These are phyloP conservation scores for Conticribra weissflogii DNA, from an alignment of 108 stramenopile genomes.

Conservation along the genomic window DNA sequence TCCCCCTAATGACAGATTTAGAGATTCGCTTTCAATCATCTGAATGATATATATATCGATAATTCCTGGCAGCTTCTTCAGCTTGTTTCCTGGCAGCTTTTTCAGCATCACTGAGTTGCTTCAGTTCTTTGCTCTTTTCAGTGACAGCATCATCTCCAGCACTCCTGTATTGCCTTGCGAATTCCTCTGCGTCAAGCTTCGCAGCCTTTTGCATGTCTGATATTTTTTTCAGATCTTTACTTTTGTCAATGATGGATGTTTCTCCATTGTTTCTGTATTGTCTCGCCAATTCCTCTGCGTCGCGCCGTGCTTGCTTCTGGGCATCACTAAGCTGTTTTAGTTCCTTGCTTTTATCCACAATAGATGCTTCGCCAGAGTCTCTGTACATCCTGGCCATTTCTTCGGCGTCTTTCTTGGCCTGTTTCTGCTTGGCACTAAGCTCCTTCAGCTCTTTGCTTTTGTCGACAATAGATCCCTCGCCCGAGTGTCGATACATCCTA, in stretches of 20 bases:
- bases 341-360: neutral
- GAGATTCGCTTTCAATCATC: too few relatives aligned
- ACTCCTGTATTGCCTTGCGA: neutral
- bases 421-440: neutral
- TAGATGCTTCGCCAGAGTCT: neutral
- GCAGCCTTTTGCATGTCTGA: neutral
- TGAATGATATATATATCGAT: neutral
- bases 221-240: neutral
- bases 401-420: neutral
- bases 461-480: neutral
- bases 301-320: constrained; percentile 1
- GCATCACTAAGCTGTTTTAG: neutral
- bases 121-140: neutral
- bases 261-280: neutral
- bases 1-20: too few relatives aligned
- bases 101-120: neutral
- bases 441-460: constrained; percentile 3
- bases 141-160: neutral
- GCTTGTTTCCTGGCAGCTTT: neutral
- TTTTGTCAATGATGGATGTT: neutral
- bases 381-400: neutral
- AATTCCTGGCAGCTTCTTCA: neutral
- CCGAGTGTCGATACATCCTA: neutral
- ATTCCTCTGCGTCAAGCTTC: neutral
- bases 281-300: constrained; percentile 6